Conservation (phyloP, 2,329 filamentous ascomycete genomes). For the Aaosphaeria pasadenensis region DNA sequence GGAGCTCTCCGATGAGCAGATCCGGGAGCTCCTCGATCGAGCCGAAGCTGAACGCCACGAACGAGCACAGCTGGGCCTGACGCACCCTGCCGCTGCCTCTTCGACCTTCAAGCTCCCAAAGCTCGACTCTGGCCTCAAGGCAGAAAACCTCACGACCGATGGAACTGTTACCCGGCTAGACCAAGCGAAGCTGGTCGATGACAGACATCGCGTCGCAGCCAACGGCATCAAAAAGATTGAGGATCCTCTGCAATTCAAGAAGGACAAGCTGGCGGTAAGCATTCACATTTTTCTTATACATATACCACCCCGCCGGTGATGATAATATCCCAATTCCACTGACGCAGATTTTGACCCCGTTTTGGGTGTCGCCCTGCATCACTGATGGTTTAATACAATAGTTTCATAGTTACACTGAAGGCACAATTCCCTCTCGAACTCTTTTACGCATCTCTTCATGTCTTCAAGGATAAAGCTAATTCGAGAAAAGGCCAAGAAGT, state of each 20-base stretch:
- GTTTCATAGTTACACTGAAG: slow-evolving; percentile 74
- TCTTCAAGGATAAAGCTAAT: slow-evolving; percentile 14
- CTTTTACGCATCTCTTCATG: neutral
- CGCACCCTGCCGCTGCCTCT: slow-evolving; percentile 20
- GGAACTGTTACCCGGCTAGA: slow-evolving; percentile 55
- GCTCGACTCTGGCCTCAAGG: slow-evolving; percentile 45
- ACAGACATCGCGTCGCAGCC: slow-evolving; percentile 47
- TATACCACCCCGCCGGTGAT: slow-evolving; percentile 56
- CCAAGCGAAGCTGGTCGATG: slow-evolving; percentile 48
- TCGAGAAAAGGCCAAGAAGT: slow-evolving; percentile 52
- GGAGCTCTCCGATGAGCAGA: slow-evolving; percentile 60
- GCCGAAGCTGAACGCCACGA: slow-evolving; percentile 65
- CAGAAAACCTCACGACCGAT: slow-evolving; percentile 54
- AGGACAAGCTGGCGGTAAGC: slow-evolving; percentile 49
- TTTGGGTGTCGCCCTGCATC: slow-evolving; percentile 72
- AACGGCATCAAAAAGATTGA: slow-evolving; percentile 53
- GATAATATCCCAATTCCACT: slow-evolving; percentile 71
- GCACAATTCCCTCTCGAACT: slow-evolving; percentile 13
- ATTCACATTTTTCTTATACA: neutral
- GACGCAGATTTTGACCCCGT: slow-evolving; percentile 75
- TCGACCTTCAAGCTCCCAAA: slow-evolving; percentile 49
- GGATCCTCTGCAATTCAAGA: slow-evolving; percentile 48
- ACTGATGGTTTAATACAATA: slow-evolving; percentile 62
- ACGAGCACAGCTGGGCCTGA: slow-evolving; percentile 39
- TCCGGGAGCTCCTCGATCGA: slow-evolving; percentile 61